phyloP scores from a whole-genome alignment of 495 filamentous ascomycete genomes.

The Parathielavia hyrcaniae region DNA sequence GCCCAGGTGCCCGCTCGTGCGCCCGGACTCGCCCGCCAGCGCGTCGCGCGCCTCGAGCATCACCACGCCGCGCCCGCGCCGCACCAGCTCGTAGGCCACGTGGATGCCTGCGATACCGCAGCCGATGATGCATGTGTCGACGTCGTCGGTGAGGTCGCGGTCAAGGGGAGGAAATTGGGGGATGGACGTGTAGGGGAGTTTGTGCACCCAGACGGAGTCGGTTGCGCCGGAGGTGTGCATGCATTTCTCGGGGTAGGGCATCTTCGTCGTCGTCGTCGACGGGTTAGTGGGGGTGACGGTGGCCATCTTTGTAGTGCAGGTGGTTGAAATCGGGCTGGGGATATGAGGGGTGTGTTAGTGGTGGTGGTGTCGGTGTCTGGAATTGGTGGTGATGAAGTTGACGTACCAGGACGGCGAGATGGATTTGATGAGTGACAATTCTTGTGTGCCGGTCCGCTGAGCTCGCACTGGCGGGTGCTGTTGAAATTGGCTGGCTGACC shows the following conservation, averaged over 20 bases:
- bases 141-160: constrained; percentile 38
- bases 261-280: too few species aligned
- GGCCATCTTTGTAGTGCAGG: constrained; percentile 2
- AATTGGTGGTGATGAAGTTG: background rate
- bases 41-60: constrained; percentile 51
- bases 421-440: background rate
- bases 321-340: background rate
- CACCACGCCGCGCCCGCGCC: constrained; percentile 43
- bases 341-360: background rate
- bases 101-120: constrained; percentile 52
- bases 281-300: constrained; percentile 6
- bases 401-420: background rate
- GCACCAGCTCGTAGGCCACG: constrained; percentile 49
- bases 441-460: too few species aligned
- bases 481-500: background rate
- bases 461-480: background rate
- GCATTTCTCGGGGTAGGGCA: constrained; percentile 27
- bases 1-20: constrained; percentile 50
- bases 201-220: constrained; percentile 50
- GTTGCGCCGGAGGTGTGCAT: constrained; percentile 46
- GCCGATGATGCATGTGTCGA: constrained; percentile 51
- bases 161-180: constrained; percentile 43
- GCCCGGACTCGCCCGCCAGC: constrained; percentile 48
- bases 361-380: background rate
- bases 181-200: constrained; percentile 42